These are phyloP conservation scores for Larix kaempferi DNA, from an alignment of 75 land plant species.

Conservation along the genomic window DNA sequence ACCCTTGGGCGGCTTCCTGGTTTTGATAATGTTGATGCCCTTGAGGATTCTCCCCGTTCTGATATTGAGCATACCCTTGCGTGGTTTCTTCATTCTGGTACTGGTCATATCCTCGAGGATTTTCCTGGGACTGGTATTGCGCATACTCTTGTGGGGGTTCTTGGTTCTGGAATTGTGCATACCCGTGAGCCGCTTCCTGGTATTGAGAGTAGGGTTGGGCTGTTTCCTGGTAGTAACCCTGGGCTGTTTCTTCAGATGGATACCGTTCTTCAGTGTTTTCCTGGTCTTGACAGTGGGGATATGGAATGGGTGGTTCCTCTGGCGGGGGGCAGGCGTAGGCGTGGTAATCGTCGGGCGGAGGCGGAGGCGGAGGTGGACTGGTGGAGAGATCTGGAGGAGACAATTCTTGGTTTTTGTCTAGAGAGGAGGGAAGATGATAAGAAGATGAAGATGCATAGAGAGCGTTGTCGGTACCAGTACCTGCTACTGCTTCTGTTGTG, in stretches of 20 bases:
- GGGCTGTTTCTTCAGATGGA: neutral
- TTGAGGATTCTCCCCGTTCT: neutral
- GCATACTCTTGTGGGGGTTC: neutral
- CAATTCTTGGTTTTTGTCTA: too few species aligned
- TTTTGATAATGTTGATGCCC: neutral
- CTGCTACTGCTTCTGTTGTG: too few species aligned
- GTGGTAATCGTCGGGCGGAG: neutral
- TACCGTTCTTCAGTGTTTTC: too few species aligned
- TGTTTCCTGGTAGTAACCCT: neutral
- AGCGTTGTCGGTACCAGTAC: too few species aligned
- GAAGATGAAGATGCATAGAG: too few species aligned
- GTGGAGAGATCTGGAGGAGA: too few species aligned
- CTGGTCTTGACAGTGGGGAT: neutral
- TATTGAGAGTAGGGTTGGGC: neutral
- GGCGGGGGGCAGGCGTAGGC: neutral
- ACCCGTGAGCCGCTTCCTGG: neutral
- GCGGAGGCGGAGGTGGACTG: slow-evolving; percentile 6
- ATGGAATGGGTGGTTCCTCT: neutral
- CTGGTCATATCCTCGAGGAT: neutral
- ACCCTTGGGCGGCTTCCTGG: neutral
- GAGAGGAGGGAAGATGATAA: too few species aligned
- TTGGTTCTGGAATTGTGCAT: neutral
- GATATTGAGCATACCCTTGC: neutral
- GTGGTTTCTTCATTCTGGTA: neutral
- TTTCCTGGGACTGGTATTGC: neutral